Evolutionary conservation across 2,329 filamentous ascomycete species (phyloP), one percentile per base, ranked within the genome.

Genomic region (Cladosporium sp.): DNA sequence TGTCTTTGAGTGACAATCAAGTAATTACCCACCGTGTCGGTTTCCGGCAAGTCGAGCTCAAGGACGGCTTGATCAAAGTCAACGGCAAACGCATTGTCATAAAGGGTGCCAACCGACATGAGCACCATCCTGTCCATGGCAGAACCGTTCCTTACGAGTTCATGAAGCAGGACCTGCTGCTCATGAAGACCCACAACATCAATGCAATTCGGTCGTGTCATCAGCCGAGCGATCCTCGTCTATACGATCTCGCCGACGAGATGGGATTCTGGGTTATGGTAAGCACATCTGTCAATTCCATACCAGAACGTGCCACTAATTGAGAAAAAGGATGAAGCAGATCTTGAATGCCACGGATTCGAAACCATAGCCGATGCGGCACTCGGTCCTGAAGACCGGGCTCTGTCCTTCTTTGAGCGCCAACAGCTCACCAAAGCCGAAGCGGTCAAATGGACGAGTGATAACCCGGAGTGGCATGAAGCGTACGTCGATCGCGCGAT

Each of bases 181-280:
- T 82, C 3, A 88, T 88, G 84, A 88, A 88, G 65, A 71, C 68
- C 6, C 78, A 86, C 70, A 88, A 88, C 58, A 76, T 88, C 68
- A 88, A 89, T 56, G 81, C 85, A 1, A 73, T 89, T 4, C 80
- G 85, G 0, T 84, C 80, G 45, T 84, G 79, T 1, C 85, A 89
- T 61, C 83, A 88, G 54, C 81, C 83, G 0, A 82, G 80, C n/a
- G 77, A 85, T 56, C 77, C 79, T 1, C 70, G 72, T 2, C 60
- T 86, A 1, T 79, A 82, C 27, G 79, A 82, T 44, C 67, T 86
- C 1, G 79, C 79, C 5, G 82, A 86, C 56, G 80, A 85, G 62
- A 72, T 86, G n/a, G 83, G 83, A 0, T 69, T 86, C 9, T 86
- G 81, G 78, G 77, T 86, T 6, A 77, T 86, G 32, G 47, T 50